phyloP scores from a whole-genome alignment of 306 rosid species.

The Oemleria cerasiformis region DNA sequence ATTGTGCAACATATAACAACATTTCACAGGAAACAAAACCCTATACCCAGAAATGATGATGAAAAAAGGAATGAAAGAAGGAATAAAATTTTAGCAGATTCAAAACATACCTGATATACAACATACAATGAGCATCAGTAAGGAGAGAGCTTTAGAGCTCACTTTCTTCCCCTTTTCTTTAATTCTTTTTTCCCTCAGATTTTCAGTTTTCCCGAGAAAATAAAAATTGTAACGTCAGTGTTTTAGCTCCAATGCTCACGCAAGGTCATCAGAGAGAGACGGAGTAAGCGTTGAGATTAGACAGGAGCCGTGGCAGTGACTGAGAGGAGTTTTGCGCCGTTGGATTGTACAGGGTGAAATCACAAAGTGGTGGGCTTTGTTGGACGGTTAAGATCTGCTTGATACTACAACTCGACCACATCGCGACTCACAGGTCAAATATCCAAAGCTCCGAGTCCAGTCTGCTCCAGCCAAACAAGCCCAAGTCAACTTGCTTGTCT shows the following conservation, averaged over 20 bases:
- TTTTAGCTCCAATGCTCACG: constrained; percentile 30
- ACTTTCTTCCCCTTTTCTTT: constrained; percentile 14
- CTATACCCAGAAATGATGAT: constrained; percentile 11
- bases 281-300: constrained; percentile 35
- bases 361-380: not conserved
- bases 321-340: constrained; percentile 7
- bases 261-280: constrained; percentile 21
- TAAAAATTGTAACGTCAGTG: constrained; percentile 17
- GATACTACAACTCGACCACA: too few relatives aligned
- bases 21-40: constrained; percentile 18
- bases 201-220: constrained; percentile 29
- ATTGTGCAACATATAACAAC: constrained; percentile 15
- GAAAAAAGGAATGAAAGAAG: constrained; percentile 8
- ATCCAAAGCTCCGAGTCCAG: too few relatives aligned
- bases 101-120: constrained; percentile 2
- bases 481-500: too few relatives aligned
- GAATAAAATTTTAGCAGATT: constrained; percentile 31
- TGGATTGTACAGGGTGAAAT: not conserved
- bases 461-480: too few relatives aligned
- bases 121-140: constrained; percentile 8
- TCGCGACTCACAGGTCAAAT: too few relatives aligned
- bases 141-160: constrained; percentile 24
- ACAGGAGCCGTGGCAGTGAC: constrained; percentile 31
- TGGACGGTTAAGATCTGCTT: constrained; percentile 8
- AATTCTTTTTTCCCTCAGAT: constrained; percentile 5